Evolutionary conservation across 441 rosid species (phyloP), one percentile per base, ranked within the genome.

Genomic region (Biscutella laevigata): DNA sequence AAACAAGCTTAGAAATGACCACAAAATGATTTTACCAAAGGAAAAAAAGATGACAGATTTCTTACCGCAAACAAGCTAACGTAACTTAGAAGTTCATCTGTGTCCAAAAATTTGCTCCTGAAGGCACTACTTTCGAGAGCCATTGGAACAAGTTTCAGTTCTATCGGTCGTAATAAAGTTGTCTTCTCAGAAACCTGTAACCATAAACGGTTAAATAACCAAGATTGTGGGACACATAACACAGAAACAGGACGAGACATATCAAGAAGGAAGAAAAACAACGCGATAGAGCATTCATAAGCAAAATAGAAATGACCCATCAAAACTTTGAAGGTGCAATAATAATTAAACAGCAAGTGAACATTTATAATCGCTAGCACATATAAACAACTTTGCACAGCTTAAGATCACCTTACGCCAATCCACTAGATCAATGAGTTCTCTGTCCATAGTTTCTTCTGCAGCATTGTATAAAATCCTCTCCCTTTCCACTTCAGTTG

Each of bases 111-210:
- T 72, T 91, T 91, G 80, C 77, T 81, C 74, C 96, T 72, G 74
- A 91, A 88, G 45, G 98, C 96, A 76, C 95, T 88, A 49, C 96
- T 90, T 76, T 88, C 98, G 70, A 91, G 66, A 61, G 96, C 88
- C 68, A 75, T 81, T 35, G 98, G 98, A 64, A 91, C 91, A 68
- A 83, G 91, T 75, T 91, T 85, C 55, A 91, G 68, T 69, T 91
- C 98, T 65, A 78, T 65, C n/a, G 98, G 98, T 52, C 95, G 83
- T 67, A 91, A 69, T 65, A 91, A 60, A 34, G 87, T 53, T 8
- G 94, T 85, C 83, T 88, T 91, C 75, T 88, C 91, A 3, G 98
- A 83, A 73, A 88, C 96, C 98, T 91, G 71, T 70, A 71, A 64
- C 25, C 24, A 51, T 52, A 40, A 54, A 61, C 64, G 14, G 61